A percentile compares a stretch with the other conserved stretches of the same genome.
These are phyloP conservation scores for Ambrosia hybrid DNA, from an alignment of 140 eudicot genomes.

Conservation along the genomic window DNA sequence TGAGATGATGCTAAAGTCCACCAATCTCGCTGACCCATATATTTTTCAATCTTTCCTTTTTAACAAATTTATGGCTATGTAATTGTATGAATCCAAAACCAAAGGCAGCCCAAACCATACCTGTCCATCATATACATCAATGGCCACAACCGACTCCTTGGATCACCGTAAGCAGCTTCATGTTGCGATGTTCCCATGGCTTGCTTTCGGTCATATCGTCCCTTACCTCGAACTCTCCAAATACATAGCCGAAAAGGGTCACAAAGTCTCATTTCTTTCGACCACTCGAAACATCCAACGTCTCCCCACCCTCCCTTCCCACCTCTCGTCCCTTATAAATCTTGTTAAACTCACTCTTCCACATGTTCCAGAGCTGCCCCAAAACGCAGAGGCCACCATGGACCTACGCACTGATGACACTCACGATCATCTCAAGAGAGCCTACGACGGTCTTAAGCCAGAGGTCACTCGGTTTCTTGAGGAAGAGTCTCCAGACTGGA, in stretches of 20 bases:
- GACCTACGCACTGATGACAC: conserved; percentile 16
- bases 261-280: neutral
- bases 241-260: neutral
- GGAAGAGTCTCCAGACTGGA: no score
- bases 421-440: neutral
- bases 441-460: conserved; percentile 38
- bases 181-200: conserved; percentile 10
- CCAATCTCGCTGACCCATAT: no score
- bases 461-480: conserved; percentile 31
- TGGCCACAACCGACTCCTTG: neutral
- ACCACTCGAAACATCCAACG: conserved; percentile 1
- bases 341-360: conserved; percentile 36
- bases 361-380: conserved; percentile 21
- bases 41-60: no score
- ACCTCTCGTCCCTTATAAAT: conserved; percentile 24
- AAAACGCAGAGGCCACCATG: conserved; percentile 45
- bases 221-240: neutral
- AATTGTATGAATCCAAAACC: no score
- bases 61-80: no score
- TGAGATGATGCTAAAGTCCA: no score
- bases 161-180: neutral
- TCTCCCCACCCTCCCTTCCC: conserved; percentile 18
- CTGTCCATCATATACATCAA: neutral
- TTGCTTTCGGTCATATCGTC: conserved; percentile 10
- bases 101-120: neutral